Evolutionary conservation across 306 rosid genomes (phyloP).

Genomic region (Phaseolus lunatus): DNA sequence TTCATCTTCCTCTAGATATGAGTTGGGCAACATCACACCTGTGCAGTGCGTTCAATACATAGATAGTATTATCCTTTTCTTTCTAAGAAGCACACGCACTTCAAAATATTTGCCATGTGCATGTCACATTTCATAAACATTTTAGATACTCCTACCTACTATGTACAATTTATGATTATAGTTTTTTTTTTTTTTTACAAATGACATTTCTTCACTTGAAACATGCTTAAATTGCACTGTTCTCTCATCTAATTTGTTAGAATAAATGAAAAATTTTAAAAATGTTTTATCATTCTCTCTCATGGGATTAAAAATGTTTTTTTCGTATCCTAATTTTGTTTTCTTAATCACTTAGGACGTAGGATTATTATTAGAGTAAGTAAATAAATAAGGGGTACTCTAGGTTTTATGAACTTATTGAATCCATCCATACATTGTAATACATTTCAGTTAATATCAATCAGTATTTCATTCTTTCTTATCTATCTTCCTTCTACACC

Average conservation of each 20-base stretch:
- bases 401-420: not conserved
- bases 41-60: conserved; percentile 8
- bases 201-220: not conserved
- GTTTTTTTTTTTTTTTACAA: not conserved
- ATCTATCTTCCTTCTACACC: not conserved
- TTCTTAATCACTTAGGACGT: not conserved
- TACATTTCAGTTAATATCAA: not conserved
- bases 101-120: not conserved
- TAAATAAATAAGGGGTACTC: not conserved
- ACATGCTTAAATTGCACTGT: conserved; percentile 1
- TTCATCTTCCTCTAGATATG: conserved; percentile 33
- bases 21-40: conserved; percentile 27
- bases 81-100: not conserved
- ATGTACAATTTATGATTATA: not conserved
- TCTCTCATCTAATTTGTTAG: not conserved
- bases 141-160: not conserved
- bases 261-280: not conserved
- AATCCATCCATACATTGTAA: not conserved
- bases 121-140: not conserved
- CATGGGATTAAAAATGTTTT: not conserved
- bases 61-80: not conserved
- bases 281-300: not conserved
- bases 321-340: not conserved
- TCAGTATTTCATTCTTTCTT: not conserved
- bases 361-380: not conserved